A percentile compares a stretch with the other conserved stretches of the same genome.
Evolutionary conservation across 2,329 filamentous ascomycete species (phyloP).

Genomic region (Clarireedia hainanense): DNA sequence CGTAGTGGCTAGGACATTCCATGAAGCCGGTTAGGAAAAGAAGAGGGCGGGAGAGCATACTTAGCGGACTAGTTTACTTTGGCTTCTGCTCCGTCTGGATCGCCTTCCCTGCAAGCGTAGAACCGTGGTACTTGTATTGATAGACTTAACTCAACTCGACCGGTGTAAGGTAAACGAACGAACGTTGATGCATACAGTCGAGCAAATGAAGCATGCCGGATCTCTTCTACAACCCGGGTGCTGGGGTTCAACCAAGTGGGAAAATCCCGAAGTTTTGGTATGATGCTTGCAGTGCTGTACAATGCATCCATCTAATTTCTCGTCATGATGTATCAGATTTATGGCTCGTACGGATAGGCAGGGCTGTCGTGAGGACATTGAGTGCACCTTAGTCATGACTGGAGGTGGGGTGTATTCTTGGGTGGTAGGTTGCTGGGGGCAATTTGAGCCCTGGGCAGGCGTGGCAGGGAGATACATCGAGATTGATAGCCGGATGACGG

Average conservation of each 20-base stretch:
- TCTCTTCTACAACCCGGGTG: neutral
- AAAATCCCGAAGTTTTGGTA: neutral
- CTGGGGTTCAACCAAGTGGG: neutral
- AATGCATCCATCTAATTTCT: neutral
- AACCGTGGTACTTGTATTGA: neutral
- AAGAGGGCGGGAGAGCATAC: neutral
- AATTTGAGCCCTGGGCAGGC: too few species aligned
- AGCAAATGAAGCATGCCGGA: neutral
- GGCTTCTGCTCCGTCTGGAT: neutral
- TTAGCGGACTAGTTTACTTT: neutral
- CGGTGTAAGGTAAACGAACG: too few species aligned
- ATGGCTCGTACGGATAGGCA: neutral
- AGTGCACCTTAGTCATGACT: too few species aligned
- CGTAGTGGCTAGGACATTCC: too few species aligned
- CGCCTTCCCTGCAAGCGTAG: conserved; percentile 1
- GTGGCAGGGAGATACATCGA: too few species aligned
- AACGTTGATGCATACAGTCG: too few species aligned
- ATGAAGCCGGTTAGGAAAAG: neutral
- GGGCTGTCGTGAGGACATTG: neutral
- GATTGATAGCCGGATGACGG: too few species aligned
- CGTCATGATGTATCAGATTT: neutral
- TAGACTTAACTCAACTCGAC: too few species aligned
- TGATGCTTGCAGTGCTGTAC: neutral
- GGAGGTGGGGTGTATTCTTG: too few species aligned
- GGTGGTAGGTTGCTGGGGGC: too few species aligned